Base-by-base conservation (phyloP, 352 stramenopile genomes). In the Globisporangium uncinulatum region DNA sequence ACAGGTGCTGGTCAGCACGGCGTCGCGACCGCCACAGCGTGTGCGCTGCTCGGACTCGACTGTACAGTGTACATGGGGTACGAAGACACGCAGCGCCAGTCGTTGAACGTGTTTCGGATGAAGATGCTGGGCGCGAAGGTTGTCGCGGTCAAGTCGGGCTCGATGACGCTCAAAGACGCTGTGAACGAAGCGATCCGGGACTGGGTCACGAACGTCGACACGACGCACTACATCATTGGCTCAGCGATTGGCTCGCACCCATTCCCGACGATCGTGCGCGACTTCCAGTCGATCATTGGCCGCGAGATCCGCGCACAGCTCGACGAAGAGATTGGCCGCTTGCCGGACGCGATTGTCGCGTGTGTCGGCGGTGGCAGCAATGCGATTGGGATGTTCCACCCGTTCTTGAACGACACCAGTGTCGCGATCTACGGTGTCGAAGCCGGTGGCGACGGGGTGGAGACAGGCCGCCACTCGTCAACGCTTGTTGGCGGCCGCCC, bases 31-130 rank as follows among this genome's bases (percentile, higher is more conserved):
- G 96, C 97, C 15, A 99, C 96, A 31, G 90, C 97, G 6, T 99
- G 95, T 71, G 96, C 96, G 31, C 91, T 98, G 55, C 71, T 99
- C 21, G 95, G 90, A 13, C 71, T 99, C 19, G 91, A 99, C 43
- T 99, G 96, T 66, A 97, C 91, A 7, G 88, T 99, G 8, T 99
- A 99, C 89, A 99, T 99, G 97, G 97, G 97, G 65, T 97, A 96
- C 55, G 92, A 98, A 20, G 97, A 99, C 81, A 98, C 95, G 51
- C 80, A 98, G 71, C 82, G 96, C 63, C 97, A 99, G 82, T 94
- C 82, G 69, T 83, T 99, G 10, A 99, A 99, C 73, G 97, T 99
- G 6, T 99, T 99, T 69, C 92, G 96, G 51, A 99, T 99, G 97
- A 99, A 99, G 71, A 98, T 98, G 72, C 89, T 99, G n/a, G 96